Evolutionary conservation across 2,329 filamentous ascomycete genomes (phyloP).

Genomic region (Pseudonectria buxi): DNA sequence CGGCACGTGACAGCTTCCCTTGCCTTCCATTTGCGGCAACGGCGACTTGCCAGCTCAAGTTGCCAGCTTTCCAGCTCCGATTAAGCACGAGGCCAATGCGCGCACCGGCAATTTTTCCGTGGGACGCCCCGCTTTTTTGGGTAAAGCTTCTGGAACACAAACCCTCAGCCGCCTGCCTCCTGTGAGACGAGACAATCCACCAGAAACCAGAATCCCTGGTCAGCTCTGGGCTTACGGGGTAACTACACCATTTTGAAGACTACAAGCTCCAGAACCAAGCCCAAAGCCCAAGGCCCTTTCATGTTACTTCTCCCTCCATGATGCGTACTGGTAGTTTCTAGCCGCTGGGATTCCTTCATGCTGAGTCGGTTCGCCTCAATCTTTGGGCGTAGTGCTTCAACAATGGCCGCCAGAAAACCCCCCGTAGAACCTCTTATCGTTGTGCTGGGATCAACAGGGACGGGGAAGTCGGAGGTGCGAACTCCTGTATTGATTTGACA

Average conservation of each 20-base stretch:
- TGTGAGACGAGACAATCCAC: no score
- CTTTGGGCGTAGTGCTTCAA: constrained; percentile 28
- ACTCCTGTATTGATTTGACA: background rate
- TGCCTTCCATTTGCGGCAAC: background rate
- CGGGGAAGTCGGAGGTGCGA: constrained; percentile 81
- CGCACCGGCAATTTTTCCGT: no score
- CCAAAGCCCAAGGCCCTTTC: background rate
- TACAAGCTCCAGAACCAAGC: no score
- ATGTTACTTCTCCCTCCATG: background rate
- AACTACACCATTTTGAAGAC: no score
- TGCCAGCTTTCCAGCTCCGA: no score
- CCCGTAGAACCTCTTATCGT: constrained; percentile 62
- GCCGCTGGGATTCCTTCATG: constrained; percentile 19
- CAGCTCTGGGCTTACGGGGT: no score
- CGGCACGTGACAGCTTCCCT: constrained; percentile 25
- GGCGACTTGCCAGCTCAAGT: no score
- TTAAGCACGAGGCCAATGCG: no score
- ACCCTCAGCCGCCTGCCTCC: no score
- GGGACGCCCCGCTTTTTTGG: no score
- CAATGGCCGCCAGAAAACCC: constrained; percentile 32
- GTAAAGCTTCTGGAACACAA: no score
- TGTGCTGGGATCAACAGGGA: constrained; percentile 84
- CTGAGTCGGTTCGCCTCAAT: constrained; percentile 16
- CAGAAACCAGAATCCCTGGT: no score
- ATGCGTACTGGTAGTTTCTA: constrained; percentile 2